Percentiles rank a stretch among this genome's conserved stretches.
These are phyloP conservation scores for Russula sp. DNA, from an alignment of 768 basidiomycete species.

Conservation along the genomic window DNA sequence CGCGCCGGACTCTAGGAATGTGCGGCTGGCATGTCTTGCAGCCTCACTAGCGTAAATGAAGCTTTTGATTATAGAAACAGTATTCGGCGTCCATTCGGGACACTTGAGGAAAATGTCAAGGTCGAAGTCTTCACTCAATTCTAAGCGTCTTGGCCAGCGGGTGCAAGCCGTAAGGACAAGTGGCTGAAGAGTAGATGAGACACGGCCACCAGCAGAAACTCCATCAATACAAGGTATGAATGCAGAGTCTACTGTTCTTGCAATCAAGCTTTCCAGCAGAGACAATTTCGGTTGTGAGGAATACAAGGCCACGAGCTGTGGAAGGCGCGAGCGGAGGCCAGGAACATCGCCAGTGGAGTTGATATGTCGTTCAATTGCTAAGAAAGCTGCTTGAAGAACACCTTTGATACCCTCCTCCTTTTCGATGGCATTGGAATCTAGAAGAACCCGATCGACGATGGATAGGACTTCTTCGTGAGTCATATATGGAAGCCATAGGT, in stretches of 20 bases:
- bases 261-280: slow-evolving; percentile 15
- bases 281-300: not conserved
- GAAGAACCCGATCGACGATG: slow-evolving; percentile 36
- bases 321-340: slow-evolving; percentile 14
- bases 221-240: slow-evolving; percentile 16
- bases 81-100: slow-evolving; percentile 40
- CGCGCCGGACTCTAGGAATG: slow-evolving; percentile 25
- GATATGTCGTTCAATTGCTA: slow-evolving; percentile 15
- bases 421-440: not conserved
- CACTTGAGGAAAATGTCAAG: slow-evolving; percentile 37
- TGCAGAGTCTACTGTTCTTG: slow-evolving; percentile 5
- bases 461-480: slow-evolving; percentile 36
- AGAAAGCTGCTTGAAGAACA: slow-evolving; percentile 8
- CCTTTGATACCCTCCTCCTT: not conserved
- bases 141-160: slow-evolving; percentile 16
- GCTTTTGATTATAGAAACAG: slow-evolving; percentile 38
- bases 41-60: slow-evolving; percentile 39
- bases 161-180: slow-evolving; percentile 4
- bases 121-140: slow-evolving; percentile 25
- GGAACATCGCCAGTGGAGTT: not conserved
- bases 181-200: slow-evolving; percentile 6
- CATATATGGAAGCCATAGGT: slow-evolving; percentile 55
- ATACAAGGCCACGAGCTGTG: slow-evolving; percentile 13
- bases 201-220: not conserved
- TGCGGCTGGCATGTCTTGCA: slow-evolving; percentile 8